A percentile compares a stretch with the other conserved stretches of the same genome.
phyloP scores from a whole-genome alignment of 768 basidiomycete species.

The Naganishia randhawae region DNA sequence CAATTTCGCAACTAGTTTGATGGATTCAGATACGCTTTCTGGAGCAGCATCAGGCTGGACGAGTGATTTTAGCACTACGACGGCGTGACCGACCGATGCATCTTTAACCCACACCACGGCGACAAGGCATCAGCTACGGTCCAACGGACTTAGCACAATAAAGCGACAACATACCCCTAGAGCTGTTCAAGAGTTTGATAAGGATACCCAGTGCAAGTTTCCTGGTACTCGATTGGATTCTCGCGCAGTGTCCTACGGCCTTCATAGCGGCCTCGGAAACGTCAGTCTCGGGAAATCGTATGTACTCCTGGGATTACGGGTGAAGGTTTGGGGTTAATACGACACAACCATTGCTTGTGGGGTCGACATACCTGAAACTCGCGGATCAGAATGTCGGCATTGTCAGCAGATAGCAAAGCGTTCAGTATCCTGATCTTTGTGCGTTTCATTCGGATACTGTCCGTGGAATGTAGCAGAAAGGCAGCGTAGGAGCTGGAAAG shows the following conservation, averaged over 20 bases:
- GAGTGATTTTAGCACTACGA: slow-evolving; percentile 78
- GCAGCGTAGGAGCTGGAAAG: slow-evolving; percentile 63
- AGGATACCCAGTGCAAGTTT: slow-evolving; percentile 71
- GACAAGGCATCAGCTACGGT: background rate
- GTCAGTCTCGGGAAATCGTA: slow-evolving; percentile 69
- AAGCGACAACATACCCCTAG: slow-evolving; percentile 58
- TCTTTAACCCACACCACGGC: slow-evolving; percentile 55
- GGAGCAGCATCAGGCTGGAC: slow-evolving; percentile 64
- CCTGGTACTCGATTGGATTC: slow-evolving; percentile 63
- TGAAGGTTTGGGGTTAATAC: background rate
- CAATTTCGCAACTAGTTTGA: slow-evolving; percentile 71
- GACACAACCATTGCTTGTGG: slow-evolving; percentile 10
- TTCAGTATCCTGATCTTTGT: slow-evolving; percentile 72
- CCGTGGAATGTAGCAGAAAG: slow-evolving; percentile 68
- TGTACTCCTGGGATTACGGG: slow-evolving; percentile 62
- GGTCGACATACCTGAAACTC: slow-evolving; percentile 73
- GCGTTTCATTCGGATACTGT: slow-evolving; percentile 64
- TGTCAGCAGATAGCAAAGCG: slow-evolving; percentile 64
- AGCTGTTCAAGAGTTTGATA: slow-evolving; percentile 73
- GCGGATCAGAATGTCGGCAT: slow-evolving; percentile 65
- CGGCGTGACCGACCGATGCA: slow-evolving; percentile 69
- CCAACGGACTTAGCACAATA: background rate
- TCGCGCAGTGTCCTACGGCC: slow-evolving; percentile 74
- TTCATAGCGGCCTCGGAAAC: slow-evolving; percentile 70
- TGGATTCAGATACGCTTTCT: slow-evolving; percentile 48